Conservation (phyloP, 176 grass and related monocot genomes). For the Rhynchospora pubera region DNA sequence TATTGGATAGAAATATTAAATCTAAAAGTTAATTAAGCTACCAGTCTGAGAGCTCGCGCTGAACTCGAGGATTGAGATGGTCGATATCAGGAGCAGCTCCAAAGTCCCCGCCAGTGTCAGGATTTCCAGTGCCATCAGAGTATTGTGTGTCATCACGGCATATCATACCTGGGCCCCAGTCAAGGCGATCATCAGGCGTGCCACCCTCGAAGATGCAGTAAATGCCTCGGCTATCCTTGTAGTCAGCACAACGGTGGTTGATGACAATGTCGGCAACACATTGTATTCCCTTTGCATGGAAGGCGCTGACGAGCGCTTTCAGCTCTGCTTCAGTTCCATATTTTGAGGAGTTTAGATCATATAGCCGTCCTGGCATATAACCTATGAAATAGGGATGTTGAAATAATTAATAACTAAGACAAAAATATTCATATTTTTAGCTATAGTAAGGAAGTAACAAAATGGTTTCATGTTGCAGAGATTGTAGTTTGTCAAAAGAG, state of each 20-base stretch:
- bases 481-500: no score
- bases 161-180: conserved; percentile 43
- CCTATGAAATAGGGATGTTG: not conserved
- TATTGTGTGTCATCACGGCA: conserved; percentile 37
- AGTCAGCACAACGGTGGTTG: conserved; percentile 42
- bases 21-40: not conserved
- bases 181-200: conserved; percentile 26
- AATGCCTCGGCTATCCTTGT: conserved; percentile 33
- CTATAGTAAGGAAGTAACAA: not conserved
- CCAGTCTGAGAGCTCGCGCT: conserved; percentile 39
- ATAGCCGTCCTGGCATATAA: conserved; percentile 44
- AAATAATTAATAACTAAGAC: not conserved
- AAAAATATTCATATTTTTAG: not conserved
- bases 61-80: conserved; percentile 39
- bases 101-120: conserved; percentile 30
- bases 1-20: not conserved
- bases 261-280: conserved; percentile 47
- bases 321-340: conserved; percentile 38
- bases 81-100: conserved; percentile 34
- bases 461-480: not conserved
- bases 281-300: conserved; percentile 22
- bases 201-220: conserved; percentile 52
- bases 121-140: conserved; percentile 38
- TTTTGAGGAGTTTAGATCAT: conserved; percentile 36
- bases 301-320: conserved; percentile 24